These are phyloP conservation scores for Angophora floribunda DNA, from an alignment of 345 rosid genomes.

Conservation along the genomic window DNA sequence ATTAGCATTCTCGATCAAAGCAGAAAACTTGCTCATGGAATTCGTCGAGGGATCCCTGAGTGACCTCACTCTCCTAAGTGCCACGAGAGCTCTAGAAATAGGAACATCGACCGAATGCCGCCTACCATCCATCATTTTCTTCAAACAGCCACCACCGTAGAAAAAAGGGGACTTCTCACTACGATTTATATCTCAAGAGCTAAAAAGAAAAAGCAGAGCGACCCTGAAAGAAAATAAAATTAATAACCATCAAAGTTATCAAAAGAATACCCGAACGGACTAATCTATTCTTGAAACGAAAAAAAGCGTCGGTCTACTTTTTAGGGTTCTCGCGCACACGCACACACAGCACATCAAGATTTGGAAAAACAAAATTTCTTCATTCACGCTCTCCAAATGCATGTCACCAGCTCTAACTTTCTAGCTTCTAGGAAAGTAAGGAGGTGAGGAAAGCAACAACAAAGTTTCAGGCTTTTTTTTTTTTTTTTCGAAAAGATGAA, in stretches of 20 bases:
- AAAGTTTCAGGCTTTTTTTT: neutral
- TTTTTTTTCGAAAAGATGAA: neutral
- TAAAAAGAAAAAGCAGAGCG: neutral
- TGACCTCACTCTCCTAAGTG: slow-evolving; percentile 88
- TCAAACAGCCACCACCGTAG: neutral
- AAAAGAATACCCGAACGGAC: neutral
- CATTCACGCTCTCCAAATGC: neutral
- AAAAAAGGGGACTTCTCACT: neutral
- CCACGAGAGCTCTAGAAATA: slow-evolving; percentile 77
- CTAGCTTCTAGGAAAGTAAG: neutral
- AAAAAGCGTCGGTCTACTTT: neutral
- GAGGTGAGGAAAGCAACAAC: neutral
- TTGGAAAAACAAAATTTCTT: neutral
- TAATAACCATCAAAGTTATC: neutral
- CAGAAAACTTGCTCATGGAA: slow-evolving; percentile 87
- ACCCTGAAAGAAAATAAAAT: slow-evolving; percentile 14
- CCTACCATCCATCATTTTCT: slow-evolving; percentile 50
- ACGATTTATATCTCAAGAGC: neutral
- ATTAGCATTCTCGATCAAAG: slow-evolving; percentile 68
- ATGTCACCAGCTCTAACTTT: neutral
- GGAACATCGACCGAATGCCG: slow-evolving; percentile 92
- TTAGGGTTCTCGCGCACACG: neutral
- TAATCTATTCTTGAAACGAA: neutral
- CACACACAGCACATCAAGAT: neutral
- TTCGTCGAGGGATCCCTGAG: slow-evolving; percentile 91